These are phyloP conservation scores for Scolecobasidium constrictum DNA, from an alignment of 2,329 filamentous ascomycete genomes.

Conservation along the genomic window DNA sequence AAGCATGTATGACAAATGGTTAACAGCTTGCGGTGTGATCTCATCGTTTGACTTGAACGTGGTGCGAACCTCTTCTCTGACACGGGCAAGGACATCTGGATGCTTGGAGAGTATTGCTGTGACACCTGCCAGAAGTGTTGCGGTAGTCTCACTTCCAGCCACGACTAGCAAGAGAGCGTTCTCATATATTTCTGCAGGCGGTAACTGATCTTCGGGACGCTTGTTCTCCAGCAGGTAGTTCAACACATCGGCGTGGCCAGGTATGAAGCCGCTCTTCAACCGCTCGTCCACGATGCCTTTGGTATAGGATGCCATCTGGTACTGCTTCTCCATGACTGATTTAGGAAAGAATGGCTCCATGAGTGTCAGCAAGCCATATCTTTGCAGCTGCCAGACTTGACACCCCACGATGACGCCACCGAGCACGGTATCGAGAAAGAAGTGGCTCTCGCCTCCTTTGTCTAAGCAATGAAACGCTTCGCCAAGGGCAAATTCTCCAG, in stretches of 20 bases:
- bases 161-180: conserved; percentile 26
- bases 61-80: conserved; percentile 20
- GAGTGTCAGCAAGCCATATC: too few species aligned
- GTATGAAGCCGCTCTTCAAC: too few species aligned
- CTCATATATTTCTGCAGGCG: conserved; percentile 15
- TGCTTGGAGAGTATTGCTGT: conserved; percentile 9
- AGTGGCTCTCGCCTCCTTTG: too few species aligned
- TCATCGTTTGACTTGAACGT: conserved; percentile 22
- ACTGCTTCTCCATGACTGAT: too few species aligned
- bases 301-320: too few species aligned
- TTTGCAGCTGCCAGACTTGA: too few species aligned
- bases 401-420: too few species aligned
- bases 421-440: too few species aligned
- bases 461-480: conserved; percentile 17
- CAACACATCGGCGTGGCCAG: not conserved
- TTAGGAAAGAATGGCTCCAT: too few species aligned
- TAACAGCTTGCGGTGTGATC: conserved; percentile 22
- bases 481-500: conserved; percentile 19
- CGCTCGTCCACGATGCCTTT: too few species aligned
- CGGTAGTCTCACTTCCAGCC: conserved; percentile 36
- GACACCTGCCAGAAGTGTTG: conserved; percentile 14
- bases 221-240: not conserved
- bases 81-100: conserved; percentile 17
- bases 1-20: conserved; percentile 29
- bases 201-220: conserved; percentile 19